These are phyloP conservation scores for Sugiyamaella pinicola DNA, from an alignment of 1,139 yeast genomes.

Conservation along the genomic window DNA sequence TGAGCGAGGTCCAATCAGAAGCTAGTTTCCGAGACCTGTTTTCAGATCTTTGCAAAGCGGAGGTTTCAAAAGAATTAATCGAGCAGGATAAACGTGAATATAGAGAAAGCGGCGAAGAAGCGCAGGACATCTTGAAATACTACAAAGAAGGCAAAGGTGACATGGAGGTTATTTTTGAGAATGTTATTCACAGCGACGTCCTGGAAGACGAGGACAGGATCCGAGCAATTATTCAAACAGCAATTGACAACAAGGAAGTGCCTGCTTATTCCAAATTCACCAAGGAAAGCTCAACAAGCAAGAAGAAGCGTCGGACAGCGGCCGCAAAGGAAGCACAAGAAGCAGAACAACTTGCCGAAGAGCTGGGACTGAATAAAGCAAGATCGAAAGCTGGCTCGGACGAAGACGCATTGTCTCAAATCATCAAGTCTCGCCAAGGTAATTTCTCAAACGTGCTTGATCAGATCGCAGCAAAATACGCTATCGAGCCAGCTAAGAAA, in stretches of 20 bases:
- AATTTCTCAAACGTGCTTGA: slow-evolving; percentile 54
- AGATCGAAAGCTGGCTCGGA: slow-evolving; percentile 34
- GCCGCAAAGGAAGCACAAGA: slow-evolving; percentile 65
- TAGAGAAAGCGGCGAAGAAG: slow-evolving; percentile 66
- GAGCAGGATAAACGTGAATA: slow-evolving; percentile 68
- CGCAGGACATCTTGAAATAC: slow-evolving; percentile 59
- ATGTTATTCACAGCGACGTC: slow-evolving; percentile 74
- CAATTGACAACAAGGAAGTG: slow-evolving; percentile 46
- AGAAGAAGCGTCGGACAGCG: slow-evolving; percentile 56
- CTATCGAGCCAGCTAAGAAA: slow-evolving; percentile 33
- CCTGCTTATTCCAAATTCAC: slow-evolving; percentile 52
- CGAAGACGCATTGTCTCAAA: slow-evolving; percentile 33
- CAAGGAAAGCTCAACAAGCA: slow-evolving; percentile 54
- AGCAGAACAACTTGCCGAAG: slow-evolving; percentile 62
- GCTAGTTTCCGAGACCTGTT: slow-evolving; percentile 70
- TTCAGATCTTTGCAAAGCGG: slow-evolving; percentile 51
- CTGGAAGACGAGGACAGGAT: slow-evolving; percentile 66
- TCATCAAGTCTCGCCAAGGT: slow-evolving; percentile 36
- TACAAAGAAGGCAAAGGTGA: slow-evolving; percentile 70
- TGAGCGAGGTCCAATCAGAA: slow-evolving; percentile 54
- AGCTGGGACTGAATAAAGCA: slow-evolving; percentile 48
- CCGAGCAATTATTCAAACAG: slow-evolving; percentile 52
- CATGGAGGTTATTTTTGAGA: slow-evolving; percentile 67
- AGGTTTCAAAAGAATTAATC: slow-evolving; percentile 72
- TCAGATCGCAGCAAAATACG: slow-evolving; percentile 58